A percentile compares a stretch with the other conserved stretches of the same genome.
These are phyloP conservation scores for Citrus reticulata DNA, from an alignment of 345 rosid genomes.

Conservation along the genomic window DNA sequence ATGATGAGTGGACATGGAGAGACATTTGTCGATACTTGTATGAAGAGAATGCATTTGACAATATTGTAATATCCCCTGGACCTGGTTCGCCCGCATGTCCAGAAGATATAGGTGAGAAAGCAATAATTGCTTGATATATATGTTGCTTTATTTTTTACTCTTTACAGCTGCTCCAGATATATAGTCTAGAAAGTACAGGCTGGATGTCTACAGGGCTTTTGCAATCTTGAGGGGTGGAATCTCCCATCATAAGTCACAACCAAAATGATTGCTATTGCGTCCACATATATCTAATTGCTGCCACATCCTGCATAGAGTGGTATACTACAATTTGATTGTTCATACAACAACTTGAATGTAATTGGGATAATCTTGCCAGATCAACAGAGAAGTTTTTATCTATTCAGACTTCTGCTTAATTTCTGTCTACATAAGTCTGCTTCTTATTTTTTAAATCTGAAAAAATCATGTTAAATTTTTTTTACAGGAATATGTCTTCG, in stretches of 20 bases:
- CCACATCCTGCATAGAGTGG: not conserved
- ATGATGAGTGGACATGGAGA: slow-evolving; percentile 88
- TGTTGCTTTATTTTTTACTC: not conserved
- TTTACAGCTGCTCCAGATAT: not conserved
- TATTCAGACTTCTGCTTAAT: not conserved
- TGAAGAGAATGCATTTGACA: slow-evolving; percentile 73
- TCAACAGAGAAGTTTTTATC: not conserved
- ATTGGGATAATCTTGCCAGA: not conserved
- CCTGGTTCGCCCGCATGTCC: slow-evolving; percentile 93
- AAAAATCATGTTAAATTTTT: slow-evolving; percentile 26
- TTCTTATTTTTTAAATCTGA: slow-evolving; percentile 16
- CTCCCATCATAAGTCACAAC: not conserved
- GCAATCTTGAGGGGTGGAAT: not conserved
- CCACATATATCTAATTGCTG: not conserved
- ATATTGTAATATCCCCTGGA: slow-evolving; percentile 93
- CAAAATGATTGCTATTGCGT: not conserved
- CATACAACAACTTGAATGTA: not conserved
- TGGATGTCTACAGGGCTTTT: not conserved
- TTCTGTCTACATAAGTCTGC: slow-evolving; percentile 2
- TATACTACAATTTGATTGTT: not conserved
- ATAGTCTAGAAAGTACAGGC: not conserved
- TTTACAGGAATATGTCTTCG: slow-evolving; percentile 81
- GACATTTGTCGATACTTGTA: slow-evolving; percentile 51
- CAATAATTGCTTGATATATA: not conserved
- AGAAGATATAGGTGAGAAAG: slow-evolving; percentile 67